These are phyloP conservation scores for Yamadazyma membranifaciens DNA, from an alignment of 1,139 yeast species.

Conservation along the genomic window DNA sequence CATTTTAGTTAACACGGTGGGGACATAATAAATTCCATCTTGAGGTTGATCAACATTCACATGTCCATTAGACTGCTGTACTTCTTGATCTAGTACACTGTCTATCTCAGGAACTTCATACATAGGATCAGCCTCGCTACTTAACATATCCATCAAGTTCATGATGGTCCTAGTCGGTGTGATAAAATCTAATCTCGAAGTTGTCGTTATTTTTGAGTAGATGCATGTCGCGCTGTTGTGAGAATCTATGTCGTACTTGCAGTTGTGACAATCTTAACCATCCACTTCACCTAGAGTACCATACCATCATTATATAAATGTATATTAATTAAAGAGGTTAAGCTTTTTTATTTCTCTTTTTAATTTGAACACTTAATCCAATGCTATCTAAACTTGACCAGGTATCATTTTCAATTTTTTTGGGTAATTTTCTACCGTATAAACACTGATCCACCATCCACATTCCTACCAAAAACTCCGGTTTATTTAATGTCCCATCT, in stretches of 20 bases:
- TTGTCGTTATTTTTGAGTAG: not conserved
- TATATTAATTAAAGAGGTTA: not conserved
- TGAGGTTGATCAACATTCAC: slow-evolving; percentile 11
- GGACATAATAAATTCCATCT: slow-evolving; percentile 46
- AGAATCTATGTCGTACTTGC: no score
- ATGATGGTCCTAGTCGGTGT: slow-evolving; percentile 13
- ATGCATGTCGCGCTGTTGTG: not conserved
- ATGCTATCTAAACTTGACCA: slow-evolving; percentile 66
- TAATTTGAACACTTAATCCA: slow-evolving; percentile 40
- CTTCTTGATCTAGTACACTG: slow-evolving; percentile 10
- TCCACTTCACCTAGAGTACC: no score
- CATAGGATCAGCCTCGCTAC: slow-evolving; percentile 17
- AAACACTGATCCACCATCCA: slow-evolving; percentile 95
- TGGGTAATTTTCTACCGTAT: slow-evolving; percentile 90
- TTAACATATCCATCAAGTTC: slow-evolving; percentile 41
- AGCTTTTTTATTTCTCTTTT: slow-evolving; percentile 25
- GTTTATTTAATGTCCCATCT: slow-evolving; percentile 77
- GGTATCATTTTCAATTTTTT: slow-evolving; percentile 51
- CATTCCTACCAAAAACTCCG: slow-evolving; percentile 88
- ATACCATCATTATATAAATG: not conserved
- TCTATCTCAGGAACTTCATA: slow-evolving; percentile 11
- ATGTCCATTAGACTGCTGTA: not conserved
- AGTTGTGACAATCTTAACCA: not conserved
- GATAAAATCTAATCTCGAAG: not conserved
- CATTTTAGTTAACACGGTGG: slow-evolving; percentile 52